phyloP scores from a whole-genome alignment of 495 filamentous ascomycete genomes.

The Podospora pseudoanserina region DNA sequence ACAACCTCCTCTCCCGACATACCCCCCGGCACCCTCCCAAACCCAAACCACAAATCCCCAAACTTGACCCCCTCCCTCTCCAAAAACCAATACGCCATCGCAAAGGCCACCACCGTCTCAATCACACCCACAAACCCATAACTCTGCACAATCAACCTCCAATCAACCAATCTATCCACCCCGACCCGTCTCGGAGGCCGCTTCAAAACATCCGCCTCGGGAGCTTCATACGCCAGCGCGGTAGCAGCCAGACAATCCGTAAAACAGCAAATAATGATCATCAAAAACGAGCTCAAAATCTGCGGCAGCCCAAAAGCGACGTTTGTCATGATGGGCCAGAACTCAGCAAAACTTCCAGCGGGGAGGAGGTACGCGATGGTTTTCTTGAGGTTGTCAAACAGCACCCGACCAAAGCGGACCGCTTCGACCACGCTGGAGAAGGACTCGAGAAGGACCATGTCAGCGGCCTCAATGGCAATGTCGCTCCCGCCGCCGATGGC shows the following conservation, averaged over 20 bases:
- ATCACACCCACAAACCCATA: slow-evolving; percentile 62
- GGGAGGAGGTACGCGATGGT: slow-evolving; percentile 70
- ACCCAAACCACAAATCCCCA: slow-evolving; percentile 55
- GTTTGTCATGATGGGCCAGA: slow-evolving; percentile 68
- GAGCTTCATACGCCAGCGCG: slow-evolving; percentile 64
- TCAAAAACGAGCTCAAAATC: slow-evolving; percentile 62
- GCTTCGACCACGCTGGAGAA: slow-evolving; percentile 67
- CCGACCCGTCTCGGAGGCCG: slow-evolving; percentile 57
- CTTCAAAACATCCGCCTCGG: slow-evolving; percentile 64
- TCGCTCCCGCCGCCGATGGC: slow-evolving; percentile 78
- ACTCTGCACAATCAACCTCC: slow-evolving; percentile 58
- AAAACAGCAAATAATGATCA: slow-evolving; percentile 70
- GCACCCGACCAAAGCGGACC: slow-evolving; percentile 59
- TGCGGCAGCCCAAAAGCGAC: slow-evolving; percentile 67
- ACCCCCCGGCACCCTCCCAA: slow-evolving; percentile 45
- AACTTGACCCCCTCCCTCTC: slow-evolving; percentile 58
- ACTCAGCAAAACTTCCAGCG: slow-evolving; percentile 63
- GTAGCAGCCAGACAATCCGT: slow-evolving; percentile 64
- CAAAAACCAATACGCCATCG: slow-evolving; percentile 65
- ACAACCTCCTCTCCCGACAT: slow-evolving; percentile 48
- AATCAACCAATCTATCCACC: slow-evolving; percentile 62
- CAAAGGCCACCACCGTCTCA: slow-evolving; percentile 56
- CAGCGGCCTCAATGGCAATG: slow-evolving; percentile 66
- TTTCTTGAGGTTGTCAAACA: slow-evolving; percentile 72
- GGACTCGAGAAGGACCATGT: slow-evolving; percentile 66